A percentile compares a stretch with the other conserved stretches of the same genome.
Evolutionary conservation across 1,284 basidiomycete species (phyloP).

Genomic region (Lignosus rhinocerotis): DNA sequence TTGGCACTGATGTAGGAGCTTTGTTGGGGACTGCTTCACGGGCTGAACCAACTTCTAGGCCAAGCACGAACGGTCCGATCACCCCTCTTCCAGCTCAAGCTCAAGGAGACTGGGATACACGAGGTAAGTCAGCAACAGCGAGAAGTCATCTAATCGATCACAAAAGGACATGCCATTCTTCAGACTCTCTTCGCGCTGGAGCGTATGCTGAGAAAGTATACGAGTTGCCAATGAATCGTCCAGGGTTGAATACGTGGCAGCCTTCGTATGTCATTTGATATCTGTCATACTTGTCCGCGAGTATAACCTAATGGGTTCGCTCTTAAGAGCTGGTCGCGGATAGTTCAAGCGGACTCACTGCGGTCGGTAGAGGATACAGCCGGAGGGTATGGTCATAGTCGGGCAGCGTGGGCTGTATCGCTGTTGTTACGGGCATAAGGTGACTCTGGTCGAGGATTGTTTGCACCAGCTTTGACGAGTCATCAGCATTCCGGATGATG

Average conservation of each 20-base stretch:
- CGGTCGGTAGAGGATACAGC: conserved; percentile 93
- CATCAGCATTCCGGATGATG: background rate
- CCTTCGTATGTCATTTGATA: conserved; percentile 98
- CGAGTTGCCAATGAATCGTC: conserved; percentile 79
- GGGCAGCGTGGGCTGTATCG: conserved; percentile 85
- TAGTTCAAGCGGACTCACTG: conserved; percentile 45
- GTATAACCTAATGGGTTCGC: conserved; percentile 68
- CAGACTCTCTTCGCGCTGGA: conserved; percentile 74
- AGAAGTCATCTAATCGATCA: no score
- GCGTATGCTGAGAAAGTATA: conserved; percentile 89
- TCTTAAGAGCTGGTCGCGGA: background rate
- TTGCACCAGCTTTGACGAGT: conserved; percentile 76
- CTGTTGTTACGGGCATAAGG: conserved; percentile 81
- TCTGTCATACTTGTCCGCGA: conserved; percentile 96
- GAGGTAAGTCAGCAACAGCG: background rate
- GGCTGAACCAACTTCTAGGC: no score
- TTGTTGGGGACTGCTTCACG: background rate
- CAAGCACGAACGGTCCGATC: no score
- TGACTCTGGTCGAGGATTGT: conserved; percentile 92
- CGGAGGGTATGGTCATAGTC: conserved; percentile 94
- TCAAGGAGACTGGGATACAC: conserved; percentile 12
- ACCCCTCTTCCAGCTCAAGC: conserved; percentile 16
- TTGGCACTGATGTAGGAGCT: background rate
- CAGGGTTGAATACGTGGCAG: conserved; percentile 99
- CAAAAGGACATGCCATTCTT: conserved; percentile 60